phyloP scores from a whole-genome alignment of 208 protist genomes.

The Trypanosomatidae sp. region DNA sequence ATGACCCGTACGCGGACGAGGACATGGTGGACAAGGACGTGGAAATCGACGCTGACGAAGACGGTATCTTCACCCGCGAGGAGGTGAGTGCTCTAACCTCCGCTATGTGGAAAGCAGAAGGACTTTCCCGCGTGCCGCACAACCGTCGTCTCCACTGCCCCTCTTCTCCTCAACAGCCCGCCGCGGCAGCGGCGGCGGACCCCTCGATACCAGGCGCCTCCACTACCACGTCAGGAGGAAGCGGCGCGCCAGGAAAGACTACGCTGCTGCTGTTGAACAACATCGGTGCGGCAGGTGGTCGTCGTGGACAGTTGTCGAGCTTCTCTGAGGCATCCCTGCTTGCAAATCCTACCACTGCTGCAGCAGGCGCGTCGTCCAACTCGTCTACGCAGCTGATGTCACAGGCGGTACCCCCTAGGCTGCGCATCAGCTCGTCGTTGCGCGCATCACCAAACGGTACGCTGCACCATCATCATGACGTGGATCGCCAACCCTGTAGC shows the following conservation, averaged over 20 bases:
- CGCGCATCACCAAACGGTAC: background rate
- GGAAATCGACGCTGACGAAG: background rate
- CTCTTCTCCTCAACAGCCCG: background rate
- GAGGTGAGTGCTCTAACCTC: slow-evolving; percentile 22
- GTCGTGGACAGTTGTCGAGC: background rate
- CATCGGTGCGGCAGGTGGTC: background rate
- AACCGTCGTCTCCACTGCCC: background rate
- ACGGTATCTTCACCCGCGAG: slow-evolving; percentile 18
- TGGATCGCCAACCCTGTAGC: background rate
- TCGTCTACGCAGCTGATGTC: background rate
- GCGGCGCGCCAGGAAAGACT: background rate
- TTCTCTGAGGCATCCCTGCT: background rate
- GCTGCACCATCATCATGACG: background rate
- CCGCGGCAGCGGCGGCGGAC: background rate
- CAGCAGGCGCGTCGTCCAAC: background rate
- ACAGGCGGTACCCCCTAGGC: background rate
- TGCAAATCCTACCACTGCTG: background rate
- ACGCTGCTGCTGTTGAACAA: background rate
- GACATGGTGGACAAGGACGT: slow-evolving; percentile 4
- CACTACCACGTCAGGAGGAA: background rate
- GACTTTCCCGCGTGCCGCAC: slow-evolving; percentile 17
- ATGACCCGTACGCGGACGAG: background rate
- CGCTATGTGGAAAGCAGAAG: slow-evolving; percentile 32
- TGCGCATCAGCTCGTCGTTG: background rate
- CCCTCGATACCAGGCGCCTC: background rate